A percentile compares a stretch with the other conserved stretches of the same genome.
phyloP scores from a whole-genome alignment of 371 early-diverging fungal genomes.

The Syncephalastrum racemosum region DNA sequence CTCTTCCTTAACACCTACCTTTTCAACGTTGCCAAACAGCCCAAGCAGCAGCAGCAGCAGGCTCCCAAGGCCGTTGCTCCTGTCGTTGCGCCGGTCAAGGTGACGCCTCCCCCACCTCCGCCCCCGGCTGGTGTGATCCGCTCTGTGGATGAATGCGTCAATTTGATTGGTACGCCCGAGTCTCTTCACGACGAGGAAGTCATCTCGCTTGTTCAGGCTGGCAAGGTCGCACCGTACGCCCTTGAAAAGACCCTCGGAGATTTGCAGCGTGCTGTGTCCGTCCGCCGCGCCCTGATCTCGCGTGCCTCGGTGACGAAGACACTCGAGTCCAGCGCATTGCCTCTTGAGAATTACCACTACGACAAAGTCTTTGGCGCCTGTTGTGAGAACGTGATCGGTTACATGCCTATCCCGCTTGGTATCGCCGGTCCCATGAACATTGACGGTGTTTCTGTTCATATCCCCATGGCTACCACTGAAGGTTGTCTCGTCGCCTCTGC shows the following conservation, averaged over 20 bases:
- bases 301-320: conserved; percentile 68
- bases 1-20: conserved; percentile 67
- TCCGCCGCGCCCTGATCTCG: conserved; percentile 78
- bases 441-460: conserved; percentile 75
- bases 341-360: conserved; percentile 85
- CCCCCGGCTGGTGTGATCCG: conserved; percentile 41
- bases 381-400: conserved; percentile 97
- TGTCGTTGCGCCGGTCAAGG: conserved; percentile 1
- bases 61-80: conserved; percentile 1
- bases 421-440: conserved; percentile 84
- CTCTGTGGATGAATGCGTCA: conserved; percentile 63
- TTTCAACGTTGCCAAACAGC: conserved; percentile 62
- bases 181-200: conserved; percentile 72
- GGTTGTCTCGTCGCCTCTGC: conserved; percentile 95
- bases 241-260: conserved; percentile 82
- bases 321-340: conserved; percentile 68
- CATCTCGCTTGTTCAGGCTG: conserved; percentile 66
- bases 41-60: conserved; percentile 32
- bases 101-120: conserved; percentile 16
- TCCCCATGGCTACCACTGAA: conserved; percentile 98
- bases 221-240: conserved; percentile 79
- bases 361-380: conserved; percentile 88
- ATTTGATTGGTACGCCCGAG: conserved; percentile 53
- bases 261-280: conserved; percentile 78
- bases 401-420: conserved; percentile 93